Conservation (phyloP, 2,329 filamentous ascomycete species). For the Ascochyta pisi region DNA sequence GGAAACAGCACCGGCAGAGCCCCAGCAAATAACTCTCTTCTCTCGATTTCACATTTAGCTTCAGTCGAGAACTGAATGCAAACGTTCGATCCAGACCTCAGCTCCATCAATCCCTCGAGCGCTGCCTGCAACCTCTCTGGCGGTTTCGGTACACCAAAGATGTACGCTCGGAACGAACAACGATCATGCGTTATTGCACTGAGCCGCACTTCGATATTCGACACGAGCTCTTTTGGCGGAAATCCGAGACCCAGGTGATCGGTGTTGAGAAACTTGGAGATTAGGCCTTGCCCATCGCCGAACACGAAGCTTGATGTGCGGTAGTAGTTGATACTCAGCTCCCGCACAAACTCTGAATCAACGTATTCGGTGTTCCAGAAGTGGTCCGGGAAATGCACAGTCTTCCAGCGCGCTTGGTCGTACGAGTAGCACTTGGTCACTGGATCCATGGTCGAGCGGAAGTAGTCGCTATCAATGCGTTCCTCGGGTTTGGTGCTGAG, state of each 20-base stretch:
- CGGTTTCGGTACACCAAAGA: slow-evolving; percentile 26
- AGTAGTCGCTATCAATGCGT: slow-evolving; percentile 28
- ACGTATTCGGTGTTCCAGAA: slow-evolving; percentile 25
- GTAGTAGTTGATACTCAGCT: slow-evolving; percentile 28
- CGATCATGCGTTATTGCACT: slow-evolving; percentile 26
- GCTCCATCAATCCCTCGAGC: slow-evolving; percentile 22
- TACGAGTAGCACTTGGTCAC: slow-evolving; percentile 24
- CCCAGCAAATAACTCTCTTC: slow-evolving; percentile 15
- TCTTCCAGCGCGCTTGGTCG: slow-evolving; percentile 27
- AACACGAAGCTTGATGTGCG: slow-evolving; percentile 29
- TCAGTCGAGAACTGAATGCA: slow-evolving; percentile 24
- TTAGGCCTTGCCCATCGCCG: slow-evolving; percentile 22
- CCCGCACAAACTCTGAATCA: slow-evolving; percentile 8
- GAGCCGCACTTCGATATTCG: slow-evolving; percentile 22
- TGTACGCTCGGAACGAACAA: slow-evolving; percentile 28
- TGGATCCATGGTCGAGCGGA: slow-evolving; percentile 27
- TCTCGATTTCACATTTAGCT: slow-evolving; percentile 17
- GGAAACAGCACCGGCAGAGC: slow-evolving; percentile 19
- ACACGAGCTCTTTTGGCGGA: slow-evolving; percentile 18
- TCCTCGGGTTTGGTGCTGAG: slow-evolving; percentile 20
- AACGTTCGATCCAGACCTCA: slow-evolving; percentile 22
- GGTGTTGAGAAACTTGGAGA: slow-evolving; percentile 23
- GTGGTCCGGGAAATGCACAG: slow-evolving; percentile 23
- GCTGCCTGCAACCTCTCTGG: slow-evolving; percentile 24
- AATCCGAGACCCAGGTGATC: slow-evolving; percentile 23